phyloP scores from a whole-genome alignment of 805 yeast genomes.

The Metschnikowia kunwiensis region DNA sequence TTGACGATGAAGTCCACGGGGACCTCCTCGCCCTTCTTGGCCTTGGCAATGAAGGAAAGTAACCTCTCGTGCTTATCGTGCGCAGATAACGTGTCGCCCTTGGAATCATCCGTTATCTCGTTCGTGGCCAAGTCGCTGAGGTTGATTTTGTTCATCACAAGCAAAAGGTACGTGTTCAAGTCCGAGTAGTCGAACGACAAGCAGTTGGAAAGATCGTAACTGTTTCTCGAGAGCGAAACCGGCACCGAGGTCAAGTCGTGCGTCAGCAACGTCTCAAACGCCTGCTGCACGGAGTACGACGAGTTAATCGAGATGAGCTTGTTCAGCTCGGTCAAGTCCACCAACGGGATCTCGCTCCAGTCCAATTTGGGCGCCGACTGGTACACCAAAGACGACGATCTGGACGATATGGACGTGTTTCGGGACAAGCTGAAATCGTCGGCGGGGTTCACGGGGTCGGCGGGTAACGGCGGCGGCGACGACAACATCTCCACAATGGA shows the following conservation, averaged over 20 bases:
- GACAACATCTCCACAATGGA: conserved; percentile 73
- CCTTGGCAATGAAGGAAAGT: conserved; percentile 48
- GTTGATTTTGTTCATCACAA: conserved; percentile 72
- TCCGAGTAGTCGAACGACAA: conserved; percentile 90
- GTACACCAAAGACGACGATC: conserved; percentile 15
- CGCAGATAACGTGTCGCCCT: conserved; percentile 24
- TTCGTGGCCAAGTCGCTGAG: conserved; percentile 33
- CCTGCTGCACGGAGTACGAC: conserved; percentile 74
- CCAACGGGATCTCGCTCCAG: conserved; percentile 71
- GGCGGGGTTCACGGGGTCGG: conserved; percentile 20
- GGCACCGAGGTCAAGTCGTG: conserved; percentile 86
- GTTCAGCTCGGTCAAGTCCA: conserved; percentile 74
- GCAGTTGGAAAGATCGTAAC: conserved; percentile 56
- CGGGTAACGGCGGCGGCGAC: conserved; percentile 68
- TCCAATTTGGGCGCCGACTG: conserved; percentile 31
- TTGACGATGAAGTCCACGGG: conserved; percentile 87
- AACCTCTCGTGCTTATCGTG: conserved; percentile 38
- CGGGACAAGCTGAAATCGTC: conserved; percentile 39
- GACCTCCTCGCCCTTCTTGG: conserved; percentile 84
- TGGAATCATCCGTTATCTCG: conserved; percentile 24
- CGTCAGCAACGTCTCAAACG: conserved; percentile 72
- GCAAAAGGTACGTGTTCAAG: conserved; percentile 76
- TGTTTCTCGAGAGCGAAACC: conserved; percentile 38
- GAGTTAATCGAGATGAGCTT: conserved; percentile 70
- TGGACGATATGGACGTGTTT: conserved; percentile 26